Evolutionary conservation across 768 basidiomycete species (phyloP).

Genomic region (Fomitopsis pulvina): DNA sequence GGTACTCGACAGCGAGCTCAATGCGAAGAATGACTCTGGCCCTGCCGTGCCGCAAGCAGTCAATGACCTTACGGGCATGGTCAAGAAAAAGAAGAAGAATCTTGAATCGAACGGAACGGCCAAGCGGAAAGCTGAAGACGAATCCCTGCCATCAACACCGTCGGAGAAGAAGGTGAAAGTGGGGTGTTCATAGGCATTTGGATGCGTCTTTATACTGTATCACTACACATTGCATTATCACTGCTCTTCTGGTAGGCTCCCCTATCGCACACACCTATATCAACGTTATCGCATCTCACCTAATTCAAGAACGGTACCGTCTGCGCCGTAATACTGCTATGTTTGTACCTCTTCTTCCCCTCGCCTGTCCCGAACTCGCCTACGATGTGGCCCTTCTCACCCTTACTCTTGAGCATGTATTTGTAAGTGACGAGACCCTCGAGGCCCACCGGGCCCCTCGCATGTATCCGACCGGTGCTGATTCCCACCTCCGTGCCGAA

Average conservation of each 20-base stretch:
- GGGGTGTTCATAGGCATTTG: slow-evolving; percentile 25
- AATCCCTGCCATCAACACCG: slow-evolving; percentile 24
- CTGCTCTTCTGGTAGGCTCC: background rate
- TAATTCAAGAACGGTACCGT: slow-evolving; percentile 39
- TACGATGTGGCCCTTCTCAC: slow-evolving; percentile 71
- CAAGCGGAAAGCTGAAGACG: slow-evolving; percentile 72
- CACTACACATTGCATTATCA: slow-evolving; percentile 4
- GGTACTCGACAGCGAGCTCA: slow-evolving; percentile 68
- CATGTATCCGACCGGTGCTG: slow-evolving; percentile 93
- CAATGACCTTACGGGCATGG: slow-evolving; percentile 79
- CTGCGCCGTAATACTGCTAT: slow-evolving; percentile 39
- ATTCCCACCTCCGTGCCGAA: slow-evolving; percentile 99
- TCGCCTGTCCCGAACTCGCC: slow-evolving; percentile 74
- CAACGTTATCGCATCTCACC: background rate
- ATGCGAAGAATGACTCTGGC: slow-evolving; percentile 31
- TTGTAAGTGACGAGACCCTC: slow-evolving; percentile 95
- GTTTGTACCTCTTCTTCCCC: slow-evolving; percentile 70
- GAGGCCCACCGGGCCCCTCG: slow-evolving; percentile 91
- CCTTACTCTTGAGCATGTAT: slow-evolving; percentile 82
- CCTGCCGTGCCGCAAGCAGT: slow-evolving; percentile 36
- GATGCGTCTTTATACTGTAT: slow-evolving; percentile 5
- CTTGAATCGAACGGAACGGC: slow-evolving; percentile 27
- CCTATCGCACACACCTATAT: background rate
- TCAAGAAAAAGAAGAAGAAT: slow-evolving; percentile 76
- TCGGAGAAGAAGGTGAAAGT: slow-evolving; percentile 64